Evolutionary conservation across 2,329 filamentous ascomycete genomes (phyloP), one percentile per base, ranked within the genome.

Genomic region (Beauveria australis): DNA sequence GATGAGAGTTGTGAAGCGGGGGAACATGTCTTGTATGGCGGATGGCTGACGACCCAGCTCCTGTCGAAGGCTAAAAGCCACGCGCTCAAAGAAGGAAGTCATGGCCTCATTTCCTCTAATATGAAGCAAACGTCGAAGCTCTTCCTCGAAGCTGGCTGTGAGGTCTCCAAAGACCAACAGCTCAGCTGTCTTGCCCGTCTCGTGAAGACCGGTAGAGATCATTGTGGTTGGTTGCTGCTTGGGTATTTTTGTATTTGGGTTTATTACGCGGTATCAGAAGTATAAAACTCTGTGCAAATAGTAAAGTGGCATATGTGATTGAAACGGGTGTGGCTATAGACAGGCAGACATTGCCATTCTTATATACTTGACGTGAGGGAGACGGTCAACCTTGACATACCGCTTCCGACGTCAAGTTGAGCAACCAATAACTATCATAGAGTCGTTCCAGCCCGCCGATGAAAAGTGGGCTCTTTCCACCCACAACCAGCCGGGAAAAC

Each of bases 1-100:
- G 22, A 68, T 65, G 6, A 70, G 66, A 1, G 68, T 69, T 1
- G 68, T 69, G 49, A 70, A 70, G 3, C 63, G 65, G 49, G 68
- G 68, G 48, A 70, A 70, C 19, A 68, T 33, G 2, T 52, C 52
- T 43, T 68, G 67, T 3, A 62, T 47, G 3, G 60, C 40, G 1
- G 61, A 60, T 8, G 64, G 48, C 14, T 66, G 61, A 5, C 53
- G 30, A 5, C 66, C 67, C 3, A 70, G 61, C 19, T 69, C 66
- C 41, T 64, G 60, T 37, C 67, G 62, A 5, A 70, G 62, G 14
- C 51, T 61, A 9, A 64, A 65, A 14, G 64, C 63, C 3, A 63
- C 63, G 16, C 67, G 67, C 19, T 67, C 64, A n/a, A 69, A 64
- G 54, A 69, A 70, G 0, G 66, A 64, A 3, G 60, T 60, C 3